Conservation (phyloP, 2,329 filamentous ascomycete genomes). For the Verticillium alfalfae region DNA sequence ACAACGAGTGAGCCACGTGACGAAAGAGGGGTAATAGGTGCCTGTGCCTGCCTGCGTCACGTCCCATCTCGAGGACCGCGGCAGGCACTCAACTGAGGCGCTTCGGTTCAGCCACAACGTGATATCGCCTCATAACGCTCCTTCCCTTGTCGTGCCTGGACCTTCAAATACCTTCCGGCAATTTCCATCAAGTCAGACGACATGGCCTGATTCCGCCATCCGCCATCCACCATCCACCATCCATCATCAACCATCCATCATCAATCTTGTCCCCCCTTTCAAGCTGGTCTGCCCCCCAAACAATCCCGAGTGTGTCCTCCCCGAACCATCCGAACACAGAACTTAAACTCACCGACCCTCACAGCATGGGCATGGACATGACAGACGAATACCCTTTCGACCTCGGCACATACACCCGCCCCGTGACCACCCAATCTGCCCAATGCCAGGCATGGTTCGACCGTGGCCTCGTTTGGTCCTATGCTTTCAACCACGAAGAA, state of each 20-base stretch:
- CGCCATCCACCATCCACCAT: too few species aligned
- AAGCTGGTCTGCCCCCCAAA: neutral
- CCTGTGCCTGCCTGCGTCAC: too few species aligned
- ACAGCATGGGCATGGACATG: neutral
- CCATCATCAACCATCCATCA: too few species aligned
- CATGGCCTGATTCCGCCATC: too few species aligned
- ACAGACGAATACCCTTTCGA: constrained; percentile 49
- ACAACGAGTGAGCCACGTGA: too few species aligned
- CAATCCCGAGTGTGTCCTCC: neutral
- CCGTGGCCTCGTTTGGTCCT: constrained; percentile 67
- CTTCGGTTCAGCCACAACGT: too few species aligned
- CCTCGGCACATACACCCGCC: constrained; percentile 53
- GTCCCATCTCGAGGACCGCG: too few species aligned
- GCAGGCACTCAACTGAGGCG: neutral
- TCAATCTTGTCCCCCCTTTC: neutral
- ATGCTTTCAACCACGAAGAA: constrained; percentile 73
- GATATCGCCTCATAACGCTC: too few species aligned
- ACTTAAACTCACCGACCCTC: neutral
- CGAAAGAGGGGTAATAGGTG: too few species aligned
- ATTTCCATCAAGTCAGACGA: too few species aligned
- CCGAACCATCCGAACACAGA: neutral
- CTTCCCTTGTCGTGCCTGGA: too few species aligned
- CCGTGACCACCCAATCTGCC: constrained; percentile 44
- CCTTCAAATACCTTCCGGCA: too few species aligned
- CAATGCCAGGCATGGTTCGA: constrained; percentile 63